These are phyloP conservation scores for Dryas drummondii DNA, from an alignment of 306 rosid genomes.

Conservation along the genomic window DNA sequence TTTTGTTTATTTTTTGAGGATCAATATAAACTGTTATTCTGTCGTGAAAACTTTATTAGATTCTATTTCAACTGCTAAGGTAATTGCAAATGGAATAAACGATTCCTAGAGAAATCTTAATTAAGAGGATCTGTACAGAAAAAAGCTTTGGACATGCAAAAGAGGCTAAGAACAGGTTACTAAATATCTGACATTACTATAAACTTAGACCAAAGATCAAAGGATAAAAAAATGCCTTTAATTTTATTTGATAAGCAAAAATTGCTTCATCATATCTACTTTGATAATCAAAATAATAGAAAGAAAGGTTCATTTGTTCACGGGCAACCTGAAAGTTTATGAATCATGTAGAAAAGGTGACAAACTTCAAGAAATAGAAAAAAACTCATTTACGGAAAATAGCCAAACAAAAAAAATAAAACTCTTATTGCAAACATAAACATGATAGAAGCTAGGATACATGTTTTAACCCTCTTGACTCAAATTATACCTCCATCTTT, in stretches of 20 bases:
- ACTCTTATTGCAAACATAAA: background rate
- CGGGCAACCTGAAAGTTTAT: background rate
- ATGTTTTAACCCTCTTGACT: background rate
- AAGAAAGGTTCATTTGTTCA: background rate
- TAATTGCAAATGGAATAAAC: background rate
- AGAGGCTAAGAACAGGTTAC: background rate
- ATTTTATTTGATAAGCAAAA: background rate
- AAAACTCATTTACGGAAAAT: background rate
- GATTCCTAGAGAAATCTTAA: too few relatives aligned
- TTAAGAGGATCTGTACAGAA: background rate
- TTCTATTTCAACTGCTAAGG: background rate
- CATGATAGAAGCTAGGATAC: background rate
- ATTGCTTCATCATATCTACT: background rate
- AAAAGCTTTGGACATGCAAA: background rate
- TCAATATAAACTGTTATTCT: background rate
- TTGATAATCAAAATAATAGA: background rate
- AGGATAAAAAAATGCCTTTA: background rate
- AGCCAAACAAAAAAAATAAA: background rate
- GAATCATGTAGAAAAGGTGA: background rate
- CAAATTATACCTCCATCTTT: background rate
- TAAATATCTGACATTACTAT: background rate
- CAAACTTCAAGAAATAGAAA: background rate
- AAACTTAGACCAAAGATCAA: background rate
- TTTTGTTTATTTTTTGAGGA: background rate
- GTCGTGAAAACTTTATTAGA: background rate